Evolutionary conservation across 139 green algal genomes (phyloP), one percentile per base, ranked within the genome.

Genomic region (Zygnema cylindricum): DNA sequence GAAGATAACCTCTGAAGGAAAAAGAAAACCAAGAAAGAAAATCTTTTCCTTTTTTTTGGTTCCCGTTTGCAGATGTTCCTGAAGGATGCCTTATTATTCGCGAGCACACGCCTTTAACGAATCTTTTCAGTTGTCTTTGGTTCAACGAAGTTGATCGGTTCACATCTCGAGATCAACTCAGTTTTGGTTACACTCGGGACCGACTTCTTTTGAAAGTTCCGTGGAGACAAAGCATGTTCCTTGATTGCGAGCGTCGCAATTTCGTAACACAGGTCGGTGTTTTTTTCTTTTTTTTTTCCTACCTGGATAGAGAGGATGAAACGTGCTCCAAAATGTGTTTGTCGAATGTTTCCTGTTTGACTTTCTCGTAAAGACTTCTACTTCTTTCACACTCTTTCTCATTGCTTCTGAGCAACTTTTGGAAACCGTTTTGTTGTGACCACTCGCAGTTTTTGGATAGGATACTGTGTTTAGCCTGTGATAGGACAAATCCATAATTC

Each of bases 111-210:
- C 81, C 79, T 0, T 39, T 89, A 30, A 86, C 21, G 38, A 89
- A 89, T n/a, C 42, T 89, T 25, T 86, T 90, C 25, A 25, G 23
- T 1, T 90, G 86, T 79, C 32, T 89, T 41, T 90, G 86, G 86
- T 90, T 90, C 86, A 90, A 90, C 36, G 86, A 90, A 42, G 81
- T 90, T 0, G 86, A 90, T 33, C 86, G 86, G 32, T 89, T 89
- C 86, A 89, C 86, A 0, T 89, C 81, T 32, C 54, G 83, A n/a
- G 85, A 90, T 79, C 85, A 90, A 79, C 33, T 89, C 1, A 90
- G 85, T n/a, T 90, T 90, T 55, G 81, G 81, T 3, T 90, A 90
- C 79, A 83, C 40, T 43, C 21, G 79, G 1, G 81, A 90, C 85
- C 77, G 69, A 39, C 30, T 90, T 30, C 30, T 30, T 2, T 22